These are phyloP conservation scores for Begonia loranthoides DNA, from an alignment of 306 rosid genomes.

Conservation along the genomic window DNA sequence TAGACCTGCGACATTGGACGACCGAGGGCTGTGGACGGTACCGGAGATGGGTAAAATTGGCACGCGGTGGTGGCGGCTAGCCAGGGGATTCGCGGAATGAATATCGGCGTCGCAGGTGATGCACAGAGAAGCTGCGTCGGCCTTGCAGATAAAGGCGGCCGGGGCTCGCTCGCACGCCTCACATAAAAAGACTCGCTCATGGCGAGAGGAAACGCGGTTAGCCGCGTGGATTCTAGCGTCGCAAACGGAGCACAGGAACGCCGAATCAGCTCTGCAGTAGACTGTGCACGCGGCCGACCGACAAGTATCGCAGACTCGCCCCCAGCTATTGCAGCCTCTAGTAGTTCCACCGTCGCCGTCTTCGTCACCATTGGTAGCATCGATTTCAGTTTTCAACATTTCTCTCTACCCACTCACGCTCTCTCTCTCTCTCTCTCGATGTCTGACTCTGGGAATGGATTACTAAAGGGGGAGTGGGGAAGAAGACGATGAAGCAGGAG, in stretches of 20 bases:
- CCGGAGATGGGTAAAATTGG: slow-evolving; percentile 51
- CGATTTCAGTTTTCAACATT: slow-evolving; percentile 31
- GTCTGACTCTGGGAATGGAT: no score
- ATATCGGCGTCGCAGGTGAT: slow-evolving; percentile 66
- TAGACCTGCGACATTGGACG: background rate
- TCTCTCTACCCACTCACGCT: background rate
- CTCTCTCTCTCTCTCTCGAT: background rate
- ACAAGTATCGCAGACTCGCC: slow-evolving; percentile 67
- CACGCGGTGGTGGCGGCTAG: slow-evolving; percentile 89
- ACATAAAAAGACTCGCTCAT: slow-evolving; percentile 81
- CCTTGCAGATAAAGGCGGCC: slow-evolving; percentile 75
- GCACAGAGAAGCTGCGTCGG: slow-evolving; percentile 84
- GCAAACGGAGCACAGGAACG: slow-evolving; percentile 43
- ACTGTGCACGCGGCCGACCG: slow-evolving; percentile 36
- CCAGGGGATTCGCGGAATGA: slow-evolving; percentile 88
- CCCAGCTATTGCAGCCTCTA: slow-evolving; percentile 13
- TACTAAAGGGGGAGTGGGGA: background rate
- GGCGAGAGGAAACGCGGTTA: slow-evolving; percentile 38
- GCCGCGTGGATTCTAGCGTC: slow-evolving; percentile 52
- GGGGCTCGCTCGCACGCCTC: slow-evolving; percentile 86
- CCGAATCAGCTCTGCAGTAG: slow-evolving; percentile 53
- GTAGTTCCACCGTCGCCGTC: background rate
- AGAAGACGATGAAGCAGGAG: background rate
- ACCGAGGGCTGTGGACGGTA: slow-evolving; percentile 17
- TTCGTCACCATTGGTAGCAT: background rate